Conservation (phyloP, 139 green algal genomes). For the Volvox africanus region DNA sequence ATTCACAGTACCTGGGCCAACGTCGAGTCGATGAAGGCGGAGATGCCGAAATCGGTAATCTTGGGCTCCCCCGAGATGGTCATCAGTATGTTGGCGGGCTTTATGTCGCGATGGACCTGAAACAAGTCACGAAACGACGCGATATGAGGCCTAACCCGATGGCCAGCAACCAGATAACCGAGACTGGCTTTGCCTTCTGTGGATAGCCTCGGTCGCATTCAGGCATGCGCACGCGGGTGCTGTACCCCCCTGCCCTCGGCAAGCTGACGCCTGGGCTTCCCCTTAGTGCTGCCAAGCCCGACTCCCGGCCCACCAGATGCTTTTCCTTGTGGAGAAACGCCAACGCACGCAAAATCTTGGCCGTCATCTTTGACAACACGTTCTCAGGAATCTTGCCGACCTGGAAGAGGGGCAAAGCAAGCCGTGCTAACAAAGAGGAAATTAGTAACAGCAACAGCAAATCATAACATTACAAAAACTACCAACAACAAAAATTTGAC, state of each 20-base stretch:
- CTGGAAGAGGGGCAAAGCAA: conserved; percentile 38
- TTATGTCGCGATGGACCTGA: conserved; percentile 94
- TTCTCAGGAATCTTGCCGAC: conserved; percentile 83
- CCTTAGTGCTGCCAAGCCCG: too few relatives aligned
- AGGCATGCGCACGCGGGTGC: neutral
- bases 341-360: conserved; percentile 82
- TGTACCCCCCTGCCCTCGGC: neutral
- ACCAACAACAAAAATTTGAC: too few relatives aligned
- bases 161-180: too few relatives aligned
- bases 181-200: too few relatives aligned
- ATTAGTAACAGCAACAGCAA: too few relatives aligned
- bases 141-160: neutral
- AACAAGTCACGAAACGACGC: neutral
- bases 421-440: neutral
- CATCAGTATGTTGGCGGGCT: conserved; percentile 93
- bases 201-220: neutral
- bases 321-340: conserved; percentile 83
- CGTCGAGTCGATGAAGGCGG: conserved; percentile 84
- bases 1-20: conserved; percentile 68
- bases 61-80: conserved; percentile 84
- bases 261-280: neutral
- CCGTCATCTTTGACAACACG: conserved; percentile 82
- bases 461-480: too few relatives aligned
- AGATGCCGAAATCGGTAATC: conserved; percentile 97
- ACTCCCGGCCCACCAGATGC: conserved; percentile 59